These are phyloP conservation scores for Xylaria hypoxylon DNA, from an alignment of 2,329 filamentous ascomycete genomes.

Conservation along the genomic window DNA sequence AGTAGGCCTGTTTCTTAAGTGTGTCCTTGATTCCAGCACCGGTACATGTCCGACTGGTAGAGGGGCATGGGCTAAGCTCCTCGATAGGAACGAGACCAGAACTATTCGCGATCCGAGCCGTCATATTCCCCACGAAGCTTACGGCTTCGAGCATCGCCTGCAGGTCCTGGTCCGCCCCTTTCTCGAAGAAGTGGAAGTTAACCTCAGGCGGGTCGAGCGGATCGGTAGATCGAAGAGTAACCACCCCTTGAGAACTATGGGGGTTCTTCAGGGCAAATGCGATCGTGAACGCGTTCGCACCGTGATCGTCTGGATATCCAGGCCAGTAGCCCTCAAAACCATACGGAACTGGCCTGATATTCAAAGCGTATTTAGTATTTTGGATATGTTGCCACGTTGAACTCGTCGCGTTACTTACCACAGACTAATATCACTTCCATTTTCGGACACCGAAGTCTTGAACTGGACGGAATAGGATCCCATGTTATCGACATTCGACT, in stretches of 20 bases:
- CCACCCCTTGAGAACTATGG: slow-evolving; percentile 68
- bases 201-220: slow-evolving; percentile 73
- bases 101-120: slow-evolving; percentile 49
- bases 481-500: slow-evolving; percentile 27
- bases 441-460: slow-evolving; percentile 40
- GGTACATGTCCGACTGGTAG: slow-evolving; percentile 29
- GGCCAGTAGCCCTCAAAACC: slow-evolving; percentile 44
- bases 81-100: slow-evolving; percentile 51
- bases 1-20: slow-evolving; percentile 36
- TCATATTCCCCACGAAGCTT: slow-evolving; percentile 60
- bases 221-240: slow-evolving; percentile 70
- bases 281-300: slow-evolving; percentile 55
- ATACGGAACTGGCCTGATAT: slow-evolving; percentile 16
- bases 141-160: slow-evolving; percentile 46
- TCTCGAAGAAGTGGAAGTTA: slow-evolving; percentile 70
- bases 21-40: slow-evolving; percentile 43
- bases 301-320: slow-evolving; percentile 37
- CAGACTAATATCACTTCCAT: slow-evolving; percentile 31
- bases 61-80: slow-evolving; percentile 37
- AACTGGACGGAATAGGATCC: slow-evolving; percentile 40
- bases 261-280: slow-evolving; percentile 67
- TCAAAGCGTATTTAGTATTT: background rate
- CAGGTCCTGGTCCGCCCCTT: slow-evolving; percentile 55
- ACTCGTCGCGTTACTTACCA: slow-evolving; percentile 14
- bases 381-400: background rate